Percentiles rank a stretch among this genome's conserved stretches.
phyloP scores from a whole-genome alignment of 1,139 yeast genomes.

The Blastobotrys elegans region DNA sequence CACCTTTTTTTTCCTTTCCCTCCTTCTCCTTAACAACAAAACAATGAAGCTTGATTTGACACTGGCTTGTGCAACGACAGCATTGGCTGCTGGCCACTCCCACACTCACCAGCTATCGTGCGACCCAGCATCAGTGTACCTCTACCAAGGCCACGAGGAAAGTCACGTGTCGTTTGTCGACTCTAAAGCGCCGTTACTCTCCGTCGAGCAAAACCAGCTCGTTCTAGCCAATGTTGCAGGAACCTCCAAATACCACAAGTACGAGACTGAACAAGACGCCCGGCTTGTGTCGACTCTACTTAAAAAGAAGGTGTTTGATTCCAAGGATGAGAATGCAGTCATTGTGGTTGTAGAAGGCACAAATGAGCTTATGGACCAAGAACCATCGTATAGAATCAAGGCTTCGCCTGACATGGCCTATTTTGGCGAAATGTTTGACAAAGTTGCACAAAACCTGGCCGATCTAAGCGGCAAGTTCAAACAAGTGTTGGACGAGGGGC shows the following conservation, averaged over 20 bases:
- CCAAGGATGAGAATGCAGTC: constrained; percentile 14
- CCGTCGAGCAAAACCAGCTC: constrained; percentile 25
- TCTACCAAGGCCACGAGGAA: constrained; percentile 9
- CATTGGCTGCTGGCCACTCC: not conserved
- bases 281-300: constrained; percentile 14
- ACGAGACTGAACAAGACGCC: constrained; percentile 20
- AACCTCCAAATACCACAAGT: constrained; percentile 18
- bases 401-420: constrained; percentile 18
- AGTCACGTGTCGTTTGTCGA: constrained; percentile 11
- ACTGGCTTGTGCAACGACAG: not conserved
- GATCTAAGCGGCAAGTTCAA: constrained; percentile 19
- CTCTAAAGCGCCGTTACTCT: constrained; percentile 13
- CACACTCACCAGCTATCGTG: not conserved
- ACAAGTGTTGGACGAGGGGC: constrained; percentile 19
- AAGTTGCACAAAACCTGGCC: constrained; percentile 18
- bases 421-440: constrained; percentile 18
- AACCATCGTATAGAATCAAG: constrained; percentile 24
- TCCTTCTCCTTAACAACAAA: constrained; percentile 1
- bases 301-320: constrained; percentile 11
- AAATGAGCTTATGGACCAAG: constrained; percentile 10
- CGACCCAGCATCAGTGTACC: constrained; percentile 14
- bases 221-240: constrained; percentile 28
- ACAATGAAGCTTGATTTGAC: not conserved
- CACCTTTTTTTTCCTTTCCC: not conserved
- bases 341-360: constrained; percentile 21